Evolutionary conservation across 2,329 filamentous ascomycete genomes (phyloP).

Genomic region (Emmonsiellopsis sp.): DNA sequence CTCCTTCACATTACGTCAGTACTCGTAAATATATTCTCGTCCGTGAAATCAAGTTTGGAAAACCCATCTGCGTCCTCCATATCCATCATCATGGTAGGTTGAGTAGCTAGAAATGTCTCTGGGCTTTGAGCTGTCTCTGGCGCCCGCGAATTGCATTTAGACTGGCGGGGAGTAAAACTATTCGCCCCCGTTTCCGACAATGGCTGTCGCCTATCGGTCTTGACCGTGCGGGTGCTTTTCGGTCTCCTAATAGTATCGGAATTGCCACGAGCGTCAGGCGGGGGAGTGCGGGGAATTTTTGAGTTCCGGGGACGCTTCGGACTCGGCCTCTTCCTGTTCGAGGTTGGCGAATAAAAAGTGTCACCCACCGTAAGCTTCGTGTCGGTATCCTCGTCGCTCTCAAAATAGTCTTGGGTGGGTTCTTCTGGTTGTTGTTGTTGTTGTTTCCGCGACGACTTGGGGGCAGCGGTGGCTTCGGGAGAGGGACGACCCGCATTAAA

Average conservation of each 20-base stretch:
- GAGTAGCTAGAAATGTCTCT: constrained; percentile 9
- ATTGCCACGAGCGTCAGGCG: not conserved
- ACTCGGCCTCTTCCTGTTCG: constrained; percentile 12
- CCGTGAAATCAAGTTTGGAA: constrained; percentile 24
- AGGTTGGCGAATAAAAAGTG: constrained; percentile 14
- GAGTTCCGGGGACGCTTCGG: constrained; percentile 21
- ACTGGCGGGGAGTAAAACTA: not conserved
- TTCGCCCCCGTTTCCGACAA: not conserved
- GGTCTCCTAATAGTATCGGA: not conserved
- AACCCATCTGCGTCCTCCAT: not conserved
- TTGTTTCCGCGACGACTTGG: not conserved
- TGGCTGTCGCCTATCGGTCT: not conserved
- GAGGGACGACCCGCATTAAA: not conserved
- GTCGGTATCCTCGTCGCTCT: not conserved
- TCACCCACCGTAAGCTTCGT: constrained; percentile 8
- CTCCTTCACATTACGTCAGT: constrained; percentile 10
- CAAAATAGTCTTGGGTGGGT: not conserved
- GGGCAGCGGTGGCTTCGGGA: not conserved
- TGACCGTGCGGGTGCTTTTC: not conserved
- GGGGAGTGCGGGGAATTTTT: constrained; percentile 10
- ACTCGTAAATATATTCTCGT: constrained; percentile 26
- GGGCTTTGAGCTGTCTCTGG: not conserved
- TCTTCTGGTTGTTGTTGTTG: not conserved
- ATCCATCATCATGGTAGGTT: constrained; percentile 16
- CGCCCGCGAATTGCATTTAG: not conserved